Evolutionary conservation across 208 protist genomes (phyloP).

Genomic region (Angomonas ambiguus): DNA sequence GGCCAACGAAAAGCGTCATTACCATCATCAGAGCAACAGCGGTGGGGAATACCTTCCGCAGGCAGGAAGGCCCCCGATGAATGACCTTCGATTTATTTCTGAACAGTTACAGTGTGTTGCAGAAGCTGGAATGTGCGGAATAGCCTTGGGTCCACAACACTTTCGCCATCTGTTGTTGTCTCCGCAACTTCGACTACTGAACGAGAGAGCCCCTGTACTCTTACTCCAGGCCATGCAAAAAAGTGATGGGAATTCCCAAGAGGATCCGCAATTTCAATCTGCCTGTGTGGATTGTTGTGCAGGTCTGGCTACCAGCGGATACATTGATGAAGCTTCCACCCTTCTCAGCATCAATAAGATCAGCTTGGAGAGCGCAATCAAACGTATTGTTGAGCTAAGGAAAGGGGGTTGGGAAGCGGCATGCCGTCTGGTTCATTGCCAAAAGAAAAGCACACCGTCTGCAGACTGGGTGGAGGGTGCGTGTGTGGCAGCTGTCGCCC

Average conservation of each 20-base stretch:
- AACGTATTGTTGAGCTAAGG: neutral
- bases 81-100: neutral
- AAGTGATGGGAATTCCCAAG: neutral
- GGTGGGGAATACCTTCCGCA: neutral
- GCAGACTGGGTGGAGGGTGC: neutral
- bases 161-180: neutral
- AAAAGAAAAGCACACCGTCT: neutral
- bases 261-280: neutral
- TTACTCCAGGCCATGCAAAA: neutral
- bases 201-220: neutral
- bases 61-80: neutral
- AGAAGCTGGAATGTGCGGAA: neutral
- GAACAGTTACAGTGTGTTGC: neutral
- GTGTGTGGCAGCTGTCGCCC: neutral
- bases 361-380: neutral
- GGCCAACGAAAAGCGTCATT: neutral
- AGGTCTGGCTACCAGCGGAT: conserved; percentile 29
- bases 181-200: neutral
- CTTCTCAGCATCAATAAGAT: neutral
- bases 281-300: conserved; percentile 31
- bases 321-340: neutral
- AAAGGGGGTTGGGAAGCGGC: neutral
- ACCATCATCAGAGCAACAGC: neutral
- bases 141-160: neutral
- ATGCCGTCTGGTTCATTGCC: neutral